phyloP scores from a whole-genome alignment of 2,329 filamentous ascomycete species.

The Exutisphaerella laricina region DNA sequence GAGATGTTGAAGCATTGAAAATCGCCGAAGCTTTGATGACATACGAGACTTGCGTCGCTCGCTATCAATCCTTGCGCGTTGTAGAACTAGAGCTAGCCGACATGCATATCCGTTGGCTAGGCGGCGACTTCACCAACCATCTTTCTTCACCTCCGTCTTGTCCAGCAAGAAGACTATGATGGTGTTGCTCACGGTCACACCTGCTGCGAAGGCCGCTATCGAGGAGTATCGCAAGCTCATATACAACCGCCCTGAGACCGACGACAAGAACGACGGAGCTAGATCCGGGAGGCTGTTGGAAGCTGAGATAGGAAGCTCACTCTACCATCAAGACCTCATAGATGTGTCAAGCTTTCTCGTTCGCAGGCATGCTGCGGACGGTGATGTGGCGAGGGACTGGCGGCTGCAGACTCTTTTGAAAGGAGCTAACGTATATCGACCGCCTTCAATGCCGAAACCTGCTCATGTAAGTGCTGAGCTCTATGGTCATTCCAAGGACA shows the following conservation, averaged over 20 bases:
- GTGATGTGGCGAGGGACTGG: constrained; percentile 26
- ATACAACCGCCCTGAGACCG: constrained; percentile 8
- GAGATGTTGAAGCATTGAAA: too few species aligned
- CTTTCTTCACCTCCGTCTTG: too few species aligned
- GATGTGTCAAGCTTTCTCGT: constrained; percentile 54
- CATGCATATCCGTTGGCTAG: too few species aligned
- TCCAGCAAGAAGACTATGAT: constrained; percentile 41
- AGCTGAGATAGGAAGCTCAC: constrained; percentile 55
- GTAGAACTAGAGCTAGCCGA: too few species aligned
- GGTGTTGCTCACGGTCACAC: constrained; percentile 74
- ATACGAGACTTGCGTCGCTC: too few species aligned
- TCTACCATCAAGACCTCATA: constrained; percentile 66
- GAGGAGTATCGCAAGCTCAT: constrained; percentile 27
- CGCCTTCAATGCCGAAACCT: constrained; percentile 74
- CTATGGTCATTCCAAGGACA: too few species aligned
- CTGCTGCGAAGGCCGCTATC: constrained; percentile 60
- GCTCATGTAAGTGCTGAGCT: constrained; percentile 58
- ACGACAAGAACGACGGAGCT: constrained; percentile 2
- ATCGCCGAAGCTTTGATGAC: too few species aligned
- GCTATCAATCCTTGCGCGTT: too few species aligned
- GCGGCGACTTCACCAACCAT: too few species aligned
- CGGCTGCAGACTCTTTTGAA: constrained; percentile 66
- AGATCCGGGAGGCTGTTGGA: constrained; percentile 16
- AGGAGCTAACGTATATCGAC: constrained; percentile 65
- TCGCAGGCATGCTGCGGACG: constrained; percentile 16